Base-by-base conservation (phyloP, 1,139 yeast species). In the Geotrichum phurueaensis region DNA sequence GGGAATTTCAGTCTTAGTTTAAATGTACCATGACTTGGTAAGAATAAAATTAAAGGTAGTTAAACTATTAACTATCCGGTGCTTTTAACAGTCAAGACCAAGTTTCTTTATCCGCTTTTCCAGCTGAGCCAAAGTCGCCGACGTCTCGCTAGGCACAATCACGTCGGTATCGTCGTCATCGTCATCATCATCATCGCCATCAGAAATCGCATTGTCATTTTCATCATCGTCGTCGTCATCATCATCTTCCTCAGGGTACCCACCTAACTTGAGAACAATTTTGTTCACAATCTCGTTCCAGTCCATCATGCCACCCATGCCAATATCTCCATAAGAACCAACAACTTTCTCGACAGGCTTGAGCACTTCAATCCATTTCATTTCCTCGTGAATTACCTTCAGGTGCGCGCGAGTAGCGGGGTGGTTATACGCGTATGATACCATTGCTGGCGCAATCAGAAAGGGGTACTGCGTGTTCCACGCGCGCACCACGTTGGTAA, bases 301-400 rank as follows among this genome's bases (percentile, higher is more conserved):
- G 72, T 92, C 97, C 78, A 96, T 82, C 97, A 91, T 91, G n/a
- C 97, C 97, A 48, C 97, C 97, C 76, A 82, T 89, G 43, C 97
- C 97, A 64, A 92, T 91, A 69, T 91, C 97, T 62, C 98, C 97
- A 73, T 89, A 90, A 59, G 91, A 84, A 33, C 96, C 96, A 62
- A 89, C 88, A 9, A 92, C 96, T 72, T 92, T 92, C 71, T 92
- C 98, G 3, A 89, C 91, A 0, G 98, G 98, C 71, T 86, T 88
- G 68, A 92, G 77, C 27, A 91, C 81, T 68, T 89, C 96, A 62
- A 91, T 87, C 92, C 96, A 90, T 55, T 90, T 89, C 91, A 90
- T 89, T 67, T 89, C 95, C 66, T 89, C 96, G 60, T 84, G 82
- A 62, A 92, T 84, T 45, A 86, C 79, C 65, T 82, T 81, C 63